Percentiles rank a stretch among this genome's conserved stretches.
These are phyloP conservation scores for Eucalyptus polyanthemos DNA, from an alignment of 345 rosid genomes.

Conservation along the genomic window DNA sequence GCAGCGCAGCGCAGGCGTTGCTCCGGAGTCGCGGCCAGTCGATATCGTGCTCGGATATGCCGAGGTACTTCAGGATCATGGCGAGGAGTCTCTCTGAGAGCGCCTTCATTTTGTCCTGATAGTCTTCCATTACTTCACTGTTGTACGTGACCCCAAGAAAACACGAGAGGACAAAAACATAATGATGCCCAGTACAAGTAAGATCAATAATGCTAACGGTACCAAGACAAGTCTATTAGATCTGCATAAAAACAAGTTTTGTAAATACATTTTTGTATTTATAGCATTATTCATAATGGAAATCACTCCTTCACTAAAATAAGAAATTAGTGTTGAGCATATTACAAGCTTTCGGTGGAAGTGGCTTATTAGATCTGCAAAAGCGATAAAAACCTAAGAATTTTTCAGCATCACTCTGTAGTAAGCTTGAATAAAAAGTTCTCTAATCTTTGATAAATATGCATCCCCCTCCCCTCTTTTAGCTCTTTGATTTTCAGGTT, in stretches of 20 bases:
- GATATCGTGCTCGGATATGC: slow-evolving; percentile 14
- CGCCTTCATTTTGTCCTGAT: slow-evolving; percentile 51
- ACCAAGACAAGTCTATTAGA: not conserved
- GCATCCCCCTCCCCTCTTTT: not conserved
- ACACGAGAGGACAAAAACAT: not conserved
- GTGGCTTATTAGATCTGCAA: not conserved
- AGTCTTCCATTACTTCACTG: slow-evolving; percentile 54
- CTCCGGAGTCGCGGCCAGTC: slow-evolving; percentile 1
- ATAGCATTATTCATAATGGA: not conserved
- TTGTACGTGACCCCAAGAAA: not conserved
- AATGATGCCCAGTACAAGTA: not conserved
- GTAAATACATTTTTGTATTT: not conserved
- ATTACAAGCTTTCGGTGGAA: not conserved
- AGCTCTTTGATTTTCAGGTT: not conserved
- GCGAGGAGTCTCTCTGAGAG: slow-evolving; percentile 36
- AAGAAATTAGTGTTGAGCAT: not conserved
- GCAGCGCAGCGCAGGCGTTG: slow-evolving; percentile 20
- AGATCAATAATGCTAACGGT: not conserved
- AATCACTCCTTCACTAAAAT: not conserved
- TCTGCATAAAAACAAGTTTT: not conserved
- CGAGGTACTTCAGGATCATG: slow-evolving; percentile 30
- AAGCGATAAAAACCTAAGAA: not conserved
- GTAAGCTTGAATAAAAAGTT: not conserved
- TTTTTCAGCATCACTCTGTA: not conserved
- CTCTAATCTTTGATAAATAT: not conserved